phyloP scores from a whole-genome alignment of 805 yeast genomes.

The Starmerella apis region DNA sequence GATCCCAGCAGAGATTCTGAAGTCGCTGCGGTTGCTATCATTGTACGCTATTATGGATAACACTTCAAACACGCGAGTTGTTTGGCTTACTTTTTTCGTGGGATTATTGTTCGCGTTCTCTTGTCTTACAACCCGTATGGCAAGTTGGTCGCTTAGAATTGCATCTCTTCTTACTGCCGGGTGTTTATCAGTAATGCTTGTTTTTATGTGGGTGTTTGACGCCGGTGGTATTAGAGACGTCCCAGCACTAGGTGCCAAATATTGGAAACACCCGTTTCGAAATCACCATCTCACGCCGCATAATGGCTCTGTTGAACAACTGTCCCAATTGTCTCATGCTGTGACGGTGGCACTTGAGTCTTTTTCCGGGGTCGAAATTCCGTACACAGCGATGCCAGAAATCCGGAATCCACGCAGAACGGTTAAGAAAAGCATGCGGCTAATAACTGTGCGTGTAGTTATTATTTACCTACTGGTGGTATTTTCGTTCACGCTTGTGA shows the following conservation, averaged over 20 bases:
- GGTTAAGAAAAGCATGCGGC: conserved; percentile 10
- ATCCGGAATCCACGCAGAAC: conserved; percentile 24
- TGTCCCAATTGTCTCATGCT: conserved; percentile 15
- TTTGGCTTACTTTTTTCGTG: conserved; percentile 20
- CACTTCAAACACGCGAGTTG: conserved; percentile 29
- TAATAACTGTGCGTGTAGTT: conserved; percentile 9
- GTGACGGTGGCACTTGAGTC: conserved; percentile 6
- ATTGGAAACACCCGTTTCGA: conserved; percentile 1
- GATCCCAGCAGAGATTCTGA: conserved; percentile 66
- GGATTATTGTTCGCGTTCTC: conserved; percentile 8
- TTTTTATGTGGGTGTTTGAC: conserved; percentile 7
- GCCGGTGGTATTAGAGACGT: conserved; percentile 1
- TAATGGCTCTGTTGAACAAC: not conserved
- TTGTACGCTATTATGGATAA: conserved; percentile 44
- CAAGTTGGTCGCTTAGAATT: conserved; percentile 8
- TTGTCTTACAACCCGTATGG: conserved; percentile 5
- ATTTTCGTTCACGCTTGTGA: conserved; percentile 14
- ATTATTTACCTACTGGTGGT: conserved; percentile 11
- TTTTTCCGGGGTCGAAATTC: conserved; percentile 15
- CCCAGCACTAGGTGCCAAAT: not conserved
- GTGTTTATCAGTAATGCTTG: not conserved
- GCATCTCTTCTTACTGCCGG: conserved; percentile 8
- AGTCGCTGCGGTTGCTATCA: conserved; percentile 59
- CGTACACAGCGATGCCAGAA: conserved; percentile 20
- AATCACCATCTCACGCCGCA: not conserved